Percentiles rank a stretch among this genome's conserved stretches.
Conservation (phyloP, 257 asterid species). For the Solanum lycopersicoides region DNA sequence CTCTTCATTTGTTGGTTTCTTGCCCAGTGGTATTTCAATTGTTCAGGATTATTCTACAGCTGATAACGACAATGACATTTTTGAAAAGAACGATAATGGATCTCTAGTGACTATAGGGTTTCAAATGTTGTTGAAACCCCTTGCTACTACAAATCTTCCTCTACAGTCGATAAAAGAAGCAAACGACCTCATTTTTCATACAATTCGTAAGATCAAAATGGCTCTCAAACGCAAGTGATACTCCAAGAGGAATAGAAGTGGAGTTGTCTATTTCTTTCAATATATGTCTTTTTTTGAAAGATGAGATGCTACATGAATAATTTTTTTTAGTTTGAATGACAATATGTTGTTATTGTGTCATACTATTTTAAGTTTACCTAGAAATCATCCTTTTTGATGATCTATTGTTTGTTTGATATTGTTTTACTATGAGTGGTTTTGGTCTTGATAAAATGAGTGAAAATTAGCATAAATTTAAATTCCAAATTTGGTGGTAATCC, state of each 20-base stretch:
- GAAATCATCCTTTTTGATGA: not conserved
- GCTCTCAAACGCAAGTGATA: slow-evolving; percentile 15
- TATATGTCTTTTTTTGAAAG: too few species aligned
- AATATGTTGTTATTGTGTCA: too few species aligned
- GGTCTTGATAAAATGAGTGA: not conserved
- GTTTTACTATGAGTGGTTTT: not conserved
- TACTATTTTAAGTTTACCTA: not conserved
- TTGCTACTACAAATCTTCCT: slow-evolving; percentile 36
- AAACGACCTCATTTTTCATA: slow-evolving; percentile 49
- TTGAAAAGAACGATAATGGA: not conserved
- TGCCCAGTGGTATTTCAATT: not conserved
- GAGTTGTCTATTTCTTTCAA: not conserved
- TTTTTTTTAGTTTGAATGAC: not conserved
- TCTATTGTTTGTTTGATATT: not conserved
- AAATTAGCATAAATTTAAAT: not conserved
- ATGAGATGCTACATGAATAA: not conserved
- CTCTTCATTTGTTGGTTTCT: not conserved
- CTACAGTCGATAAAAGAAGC: not conserved
- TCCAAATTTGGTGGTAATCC: not conserved
- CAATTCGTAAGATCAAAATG: slow-evolving; percentile 37
- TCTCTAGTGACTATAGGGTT: not conserved
- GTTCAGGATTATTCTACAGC: not conserved
- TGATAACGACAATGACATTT: not conserved
- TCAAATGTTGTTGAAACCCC: not conserved
- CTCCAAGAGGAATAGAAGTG: slow-evolving; percentile 15